Evolutionary conservation across 495 filamentous ascomycete genomes (phyloP).

Genomic region (Talaromyces stipitatus): DNA sequence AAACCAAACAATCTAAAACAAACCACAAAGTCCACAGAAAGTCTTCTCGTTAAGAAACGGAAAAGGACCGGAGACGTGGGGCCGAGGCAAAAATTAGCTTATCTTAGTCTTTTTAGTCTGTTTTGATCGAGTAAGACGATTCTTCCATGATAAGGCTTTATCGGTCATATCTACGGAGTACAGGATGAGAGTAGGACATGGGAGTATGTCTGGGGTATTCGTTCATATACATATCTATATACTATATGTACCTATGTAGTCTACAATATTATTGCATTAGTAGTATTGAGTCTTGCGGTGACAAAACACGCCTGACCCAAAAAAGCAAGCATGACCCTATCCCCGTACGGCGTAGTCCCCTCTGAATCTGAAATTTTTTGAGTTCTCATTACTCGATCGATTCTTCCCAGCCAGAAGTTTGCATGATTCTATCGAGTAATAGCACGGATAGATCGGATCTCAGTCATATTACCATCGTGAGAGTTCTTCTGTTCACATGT

Average conservation of each 20-base stretch:
- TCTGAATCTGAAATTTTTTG: background rate
- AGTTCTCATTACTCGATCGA: conserved; percentile 4
- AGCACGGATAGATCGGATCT: background rate
- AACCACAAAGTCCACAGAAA: background rate
- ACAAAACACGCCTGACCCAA: background rate
- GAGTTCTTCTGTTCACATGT: no score
- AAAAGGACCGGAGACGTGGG: no score
- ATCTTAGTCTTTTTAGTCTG: background rate
- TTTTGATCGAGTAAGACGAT: background rate
- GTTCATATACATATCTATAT: background rate
- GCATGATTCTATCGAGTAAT: conserved; percentile 6
- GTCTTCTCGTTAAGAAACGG: no score
- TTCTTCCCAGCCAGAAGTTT: background rate
- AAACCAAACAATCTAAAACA: background rate
- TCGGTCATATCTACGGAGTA: no score
- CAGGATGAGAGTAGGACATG: no score
- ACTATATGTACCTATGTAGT: background rate
- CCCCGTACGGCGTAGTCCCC: background rate
- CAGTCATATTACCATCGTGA: no score
- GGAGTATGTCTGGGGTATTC: no score
- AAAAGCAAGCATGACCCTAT: conserved; percentile 6
- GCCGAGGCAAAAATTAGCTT: background rate
- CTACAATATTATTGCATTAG: background rate
- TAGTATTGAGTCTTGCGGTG: background rate
- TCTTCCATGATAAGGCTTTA: background rate